Percentiles rank a stretch among this genome's conserved stretches.
These are phyloP conservation scores for Thinopyrum elongatum DNA, from an alignment of 176 grass and related monocot species.

Conservation along the genomic window DNA sequence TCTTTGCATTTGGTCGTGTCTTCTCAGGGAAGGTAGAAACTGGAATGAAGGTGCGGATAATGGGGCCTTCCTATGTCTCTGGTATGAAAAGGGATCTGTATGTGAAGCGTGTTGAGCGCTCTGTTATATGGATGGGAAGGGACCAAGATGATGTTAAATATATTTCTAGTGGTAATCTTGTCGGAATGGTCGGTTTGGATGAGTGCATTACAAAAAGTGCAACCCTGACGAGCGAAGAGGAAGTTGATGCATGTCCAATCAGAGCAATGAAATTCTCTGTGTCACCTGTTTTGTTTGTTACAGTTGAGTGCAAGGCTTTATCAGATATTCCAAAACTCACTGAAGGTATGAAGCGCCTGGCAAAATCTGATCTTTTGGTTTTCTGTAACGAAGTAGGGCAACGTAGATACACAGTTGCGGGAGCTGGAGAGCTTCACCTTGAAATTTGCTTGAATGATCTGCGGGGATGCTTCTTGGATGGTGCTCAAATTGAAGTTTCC, in stretches of 20 bases:
- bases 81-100: no score
- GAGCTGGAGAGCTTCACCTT: slow-evolving; percentile 76
- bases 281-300: slow-evolving; percentile 61
- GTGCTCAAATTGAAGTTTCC: slow-evolving; percentile 56
- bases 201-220: slow-evolving; percentile 79
- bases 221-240: slow-evolving; percentile 65
- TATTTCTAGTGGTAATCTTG: slow-evolving; percentile 65
- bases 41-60: slow-evolving; percentile 64
- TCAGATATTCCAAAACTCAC: slow-evolving; percentile 64
- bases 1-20: slow-evolving; percentile 73
- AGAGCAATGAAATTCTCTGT: slow-evolving; percentile 84
- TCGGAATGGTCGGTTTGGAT: slow-evolving; percentile 62
- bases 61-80: no score
- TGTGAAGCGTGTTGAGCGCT: no score
- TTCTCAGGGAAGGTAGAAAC: slow-evolving; percentile 59
- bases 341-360: slow-evolving; percentile 72
- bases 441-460: slow-evolving; percentile 69
- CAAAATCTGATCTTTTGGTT: slow-evolving; percentile 78
- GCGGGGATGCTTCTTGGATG: slow-evolving; percentile 69
- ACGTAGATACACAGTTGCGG: slow-evolving; percentile 64
- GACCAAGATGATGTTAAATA: slow-evolving; percentile 59
- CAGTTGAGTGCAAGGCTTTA: slow-evolving; percentile 64
- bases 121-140: slow-evolving; percentile 80
- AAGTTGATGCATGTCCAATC: slow-evolving; percentile 55
- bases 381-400: slow-evolving; percentile 57